A percentile compares a stretch with the other conserved stretches of the same genome.
These are phyloP conservation scores for Saccharomycopsis capsularis DNA, from an alignment of 805 yeast genomes.

Conservation along the genomic window DNA sequence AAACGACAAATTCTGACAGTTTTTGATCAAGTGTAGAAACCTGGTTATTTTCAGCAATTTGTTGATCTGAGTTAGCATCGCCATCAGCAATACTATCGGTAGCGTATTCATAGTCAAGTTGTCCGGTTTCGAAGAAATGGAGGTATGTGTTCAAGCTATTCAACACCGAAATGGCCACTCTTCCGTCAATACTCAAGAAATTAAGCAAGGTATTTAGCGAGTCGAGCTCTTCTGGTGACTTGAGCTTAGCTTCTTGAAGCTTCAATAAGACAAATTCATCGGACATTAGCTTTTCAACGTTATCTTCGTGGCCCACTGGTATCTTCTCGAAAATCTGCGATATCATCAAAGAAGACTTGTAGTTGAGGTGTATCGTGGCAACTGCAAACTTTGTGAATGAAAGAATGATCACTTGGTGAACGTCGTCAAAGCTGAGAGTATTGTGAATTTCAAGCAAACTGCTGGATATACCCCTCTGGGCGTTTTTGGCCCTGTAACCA, in stretches of 20 bases:
- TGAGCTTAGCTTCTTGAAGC: constrained; percentile 49
- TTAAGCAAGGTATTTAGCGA: constrained; percentile 54
- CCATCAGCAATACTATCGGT: constrained; percentile 31
- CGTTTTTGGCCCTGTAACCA: constrained; percentile 17
- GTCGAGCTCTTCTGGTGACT: constrained; percentile 54
- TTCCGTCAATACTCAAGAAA: constrained; percentile 54
- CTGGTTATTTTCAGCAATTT: background rate
- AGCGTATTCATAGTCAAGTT: constrained; percentile 34
- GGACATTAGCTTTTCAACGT: constrained; percentile 34
- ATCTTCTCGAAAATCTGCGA: background rate
- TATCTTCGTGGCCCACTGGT: constrained; percentile 22
- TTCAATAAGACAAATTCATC: constrained; percentile 30
- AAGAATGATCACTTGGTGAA: constrained; percentile 23
- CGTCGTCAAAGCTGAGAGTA: constrained; percentile 10
- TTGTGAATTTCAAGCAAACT: constrained; percentile 5
- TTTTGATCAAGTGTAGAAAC: background rate
- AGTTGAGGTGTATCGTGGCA: constrained; percentile 9
- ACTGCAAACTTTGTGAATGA: constrained; percentile 24
- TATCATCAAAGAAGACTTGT: background rate
- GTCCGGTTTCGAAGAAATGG: constrained; percentile 35
- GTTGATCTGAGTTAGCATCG: background rate
- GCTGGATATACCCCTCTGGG: constrained; percentile 13
- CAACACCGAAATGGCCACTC: constrained; percentile 60
- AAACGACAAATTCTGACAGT: constrained; percentile 32
- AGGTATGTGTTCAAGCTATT: constrained; percentile 55